These are phyloP conservation scores for Aspergillus pseudoterreus DNA, from an alignment of 2,329 filamentous ascomycete genomes.

Conservation along the genomic window DNA sequence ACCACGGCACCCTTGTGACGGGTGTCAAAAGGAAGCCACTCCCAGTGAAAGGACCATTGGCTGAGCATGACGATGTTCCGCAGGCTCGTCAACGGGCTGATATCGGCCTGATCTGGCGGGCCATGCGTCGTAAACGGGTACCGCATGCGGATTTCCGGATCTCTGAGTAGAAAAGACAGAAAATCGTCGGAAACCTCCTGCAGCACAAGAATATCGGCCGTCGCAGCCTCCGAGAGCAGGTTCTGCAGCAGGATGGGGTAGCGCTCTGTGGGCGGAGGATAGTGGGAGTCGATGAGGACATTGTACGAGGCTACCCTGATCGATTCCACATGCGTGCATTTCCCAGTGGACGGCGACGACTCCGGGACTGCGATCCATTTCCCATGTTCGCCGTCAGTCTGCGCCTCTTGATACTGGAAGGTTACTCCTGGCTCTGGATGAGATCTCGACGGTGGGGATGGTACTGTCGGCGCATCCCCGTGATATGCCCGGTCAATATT, in stretches of 20 bases:
- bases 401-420: not conserved
- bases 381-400: not conserved
- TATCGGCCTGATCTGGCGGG: conserved; percentile 3
- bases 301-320: conserved; percentile 6
- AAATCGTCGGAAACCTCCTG: conserved; percentile 6
- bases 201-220: conserved; percentile 4
- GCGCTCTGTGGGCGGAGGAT: conserved; percentile 4
- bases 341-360: not conserved
- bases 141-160: not conserved
- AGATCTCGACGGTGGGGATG: not conserved
- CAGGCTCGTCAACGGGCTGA: conserved; percentile 4
- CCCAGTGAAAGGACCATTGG: conserved; percentile 3
- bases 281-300: conserved; percentile 2
- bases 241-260: conserved; percentile 4
- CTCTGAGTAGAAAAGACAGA: conserved; percentile 5
- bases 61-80: conserved; percentile 8
- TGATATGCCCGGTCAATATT: not conserved
- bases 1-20: conserved; percentile 5
- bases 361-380: not conserved
- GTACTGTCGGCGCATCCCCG: too few species aligned
- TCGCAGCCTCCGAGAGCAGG: not conserved
- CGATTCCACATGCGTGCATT: not conserved
- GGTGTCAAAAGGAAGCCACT: conserved; percentile 7
- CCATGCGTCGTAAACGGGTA: conserved; percentile 7
- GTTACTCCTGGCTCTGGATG: not conserved